Evolutionary conservation across 345 rosid species (phyloP), one percentile per base, ranked within the genome.

Genomic region (Nephelium lappaceum): DNA sequence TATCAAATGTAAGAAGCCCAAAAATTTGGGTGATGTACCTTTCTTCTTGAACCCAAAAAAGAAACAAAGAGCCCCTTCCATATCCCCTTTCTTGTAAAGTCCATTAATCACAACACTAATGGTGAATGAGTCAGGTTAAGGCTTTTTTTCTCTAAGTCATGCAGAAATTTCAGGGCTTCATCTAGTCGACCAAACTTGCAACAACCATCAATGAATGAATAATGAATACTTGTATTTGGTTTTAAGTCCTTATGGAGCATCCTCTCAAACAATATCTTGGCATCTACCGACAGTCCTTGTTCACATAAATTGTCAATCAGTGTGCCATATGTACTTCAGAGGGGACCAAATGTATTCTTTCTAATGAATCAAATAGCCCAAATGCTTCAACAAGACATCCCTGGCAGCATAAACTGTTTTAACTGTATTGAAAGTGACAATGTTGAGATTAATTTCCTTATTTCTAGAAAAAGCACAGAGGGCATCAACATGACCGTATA

Each of bases 311-410:
- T 85, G 76, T 90, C 92, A 81, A 95, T 89, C 78, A 95, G 81
- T 36, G 83, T 90, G 21, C 87, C 84, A 49, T 89, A 92, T 42
- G 94, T 92, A 91, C 84, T 31, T 69, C 83, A 31, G 97, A 92
- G 14, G 98, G 93, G 79, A 72, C 79, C 84, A 89, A 78, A 69
- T 85, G 82, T 38, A 88, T 84, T 47, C 81, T 89, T 78, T 92
- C 97, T 60, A 95, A 82, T 5, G 95, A 91, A 85, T 93, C 94
- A 86, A 89, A 95, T 55, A 95, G 83, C 70, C 93, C 91, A 72
- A 92, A 90, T 81, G 99, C 99, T 87, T 93, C 98, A 79, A 87
- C 74, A 78, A 93, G 88, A 82, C 94, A 93, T 75, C 96, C 96
- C 77, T 92, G 93, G 75, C 39, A 80, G 83, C 97, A 95, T 83